A percentile compares a stretch with the other conserved stretches of the same genome.
phyloP scores from a whole-genome alignment of 2,329 filamentous ascomycete species.

The Corinectria fuckeliana region DNA sequence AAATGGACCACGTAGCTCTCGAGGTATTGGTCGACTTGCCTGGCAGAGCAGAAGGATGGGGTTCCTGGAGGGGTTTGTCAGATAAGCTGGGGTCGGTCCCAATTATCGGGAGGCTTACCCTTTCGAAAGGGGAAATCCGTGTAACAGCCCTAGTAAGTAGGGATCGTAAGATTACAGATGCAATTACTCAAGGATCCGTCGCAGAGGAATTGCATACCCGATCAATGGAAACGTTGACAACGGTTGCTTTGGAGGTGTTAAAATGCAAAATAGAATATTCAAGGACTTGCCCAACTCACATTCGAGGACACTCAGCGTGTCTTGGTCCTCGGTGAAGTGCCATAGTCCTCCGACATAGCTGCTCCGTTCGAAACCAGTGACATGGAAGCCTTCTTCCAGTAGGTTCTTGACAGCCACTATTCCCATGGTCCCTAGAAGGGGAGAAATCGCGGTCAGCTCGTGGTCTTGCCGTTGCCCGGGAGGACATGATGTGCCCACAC shows the following conservation, averaged over 20 bases:
- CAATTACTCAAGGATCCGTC: background rate
- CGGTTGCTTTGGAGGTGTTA: slow-evolving; percentile 28
- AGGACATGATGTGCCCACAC: background rate
- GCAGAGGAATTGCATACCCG: slow-evolving; percentile 18
- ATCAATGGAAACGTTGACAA: slow-evolving; percentile 36
- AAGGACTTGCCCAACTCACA: slow-evolving; percentile 34
- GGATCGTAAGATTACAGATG: slow-evolving; percentile 12
- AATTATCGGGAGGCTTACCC: slow-evolving; percentile 24
- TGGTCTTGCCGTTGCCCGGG: background rate
- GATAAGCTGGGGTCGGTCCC: slow-evolving; percentile 6
- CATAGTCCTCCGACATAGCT: slow-evolving; percentile 51
- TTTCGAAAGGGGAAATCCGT: slow-evolving; percentile 46
- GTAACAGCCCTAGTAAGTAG: slow-evolving; percentile 42
- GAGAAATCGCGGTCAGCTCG: background rate
- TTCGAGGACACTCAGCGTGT: slow-evolving; percentile 44
- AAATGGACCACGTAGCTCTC: slow-evolving; percentile 46
- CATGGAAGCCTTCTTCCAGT: slow-evolving; percentile 52
- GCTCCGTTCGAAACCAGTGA: slow-evolving; percentile 51
- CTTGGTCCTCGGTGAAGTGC: slow-evolving; percentile 46
- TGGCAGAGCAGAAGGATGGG: slow-evolving; percentile 32
- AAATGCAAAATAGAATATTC: background rate
- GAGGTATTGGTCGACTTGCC: slow-evolving; percentile 42
- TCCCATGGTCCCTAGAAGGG: slow-evolving; percentile 43
- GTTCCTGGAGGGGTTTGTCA: slow-evolving; percentile 16
- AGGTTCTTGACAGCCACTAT: slow-evolving; percentile 51